Evolutionary conservation across 495 filamentous ascomycete genomes (phyloP).

Genomic region (Apiosordaria backusii): DNA sequence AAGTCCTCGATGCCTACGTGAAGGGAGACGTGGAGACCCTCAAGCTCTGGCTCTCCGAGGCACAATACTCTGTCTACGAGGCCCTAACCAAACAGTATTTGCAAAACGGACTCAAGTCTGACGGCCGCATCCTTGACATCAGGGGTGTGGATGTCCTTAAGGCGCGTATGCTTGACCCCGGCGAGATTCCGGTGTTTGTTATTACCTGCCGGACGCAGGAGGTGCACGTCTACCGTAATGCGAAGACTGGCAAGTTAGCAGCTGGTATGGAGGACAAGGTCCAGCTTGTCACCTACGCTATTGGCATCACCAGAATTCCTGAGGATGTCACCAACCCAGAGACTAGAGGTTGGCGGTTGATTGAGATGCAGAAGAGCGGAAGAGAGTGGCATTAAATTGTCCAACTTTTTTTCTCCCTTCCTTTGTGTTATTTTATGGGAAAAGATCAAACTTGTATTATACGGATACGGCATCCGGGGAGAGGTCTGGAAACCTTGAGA

Average conservation of each 20-base stretch:
- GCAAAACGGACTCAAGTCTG: conserved; percentile 84
- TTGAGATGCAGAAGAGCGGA: conserved; percentile 97
- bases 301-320: conserved; percentile 85
- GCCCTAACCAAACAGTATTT: conserved; percentile 94
- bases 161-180: conserved; percentile 90
- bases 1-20: conserved; percentile 96
- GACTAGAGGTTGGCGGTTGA: conserved; percentile 92
- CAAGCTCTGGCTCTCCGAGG: conserved; percentile 90
- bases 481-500: not conserved
- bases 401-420: conserved; percentile 2
- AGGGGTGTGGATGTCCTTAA: conserved; percentile 85
- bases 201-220: conserved; percentile 96
- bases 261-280: conserved; percentile 99
- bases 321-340: conserved; percentile 97
- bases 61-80: conserved; percentile 91
- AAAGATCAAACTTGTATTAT: not conserved
- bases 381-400: conserved; percentile 65
- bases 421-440: not conserved
- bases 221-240: conserved; percentile 91
- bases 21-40: conserved; percentile 90
- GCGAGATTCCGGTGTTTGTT: conserved; percentile 95
- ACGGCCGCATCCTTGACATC: conserved; percentile 92
- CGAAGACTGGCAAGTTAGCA: conserved; percentile 81
- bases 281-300: conserved; percentile 95
- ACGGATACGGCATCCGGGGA: not conserved